Conservation (phyloP, 2,329 filamentous ascomycete genomes). For the Sarocladium brachiariae region DNA sequence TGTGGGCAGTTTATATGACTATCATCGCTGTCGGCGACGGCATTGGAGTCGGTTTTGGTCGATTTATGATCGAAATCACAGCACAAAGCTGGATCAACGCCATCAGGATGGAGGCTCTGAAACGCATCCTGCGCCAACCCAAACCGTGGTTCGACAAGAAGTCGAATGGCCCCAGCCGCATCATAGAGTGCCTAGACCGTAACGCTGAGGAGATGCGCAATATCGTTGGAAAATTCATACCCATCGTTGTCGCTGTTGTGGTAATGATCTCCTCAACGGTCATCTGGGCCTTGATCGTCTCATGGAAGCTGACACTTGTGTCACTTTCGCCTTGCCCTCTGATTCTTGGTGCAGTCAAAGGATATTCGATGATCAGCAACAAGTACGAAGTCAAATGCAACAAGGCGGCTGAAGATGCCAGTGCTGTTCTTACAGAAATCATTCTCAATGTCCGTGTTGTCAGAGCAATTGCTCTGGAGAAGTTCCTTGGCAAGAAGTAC, state of each 20-base stretch:
- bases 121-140: conserved; percentile 66
- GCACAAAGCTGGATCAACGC: conserved; percentile 72
- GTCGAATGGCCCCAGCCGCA: conserved; percentile 53
- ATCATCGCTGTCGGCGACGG: conserved; percentile 62
- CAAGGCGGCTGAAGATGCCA: conserved; percentile 51
- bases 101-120: conserved; percentile 61
- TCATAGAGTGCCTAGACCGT: conserved; percentile 69
- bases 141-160: conserved; percentile 70
- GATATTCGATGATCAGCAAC: conserved; percentile 57
- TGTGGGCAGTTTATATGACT: conserved; percentile 66
- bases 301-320: conserved; percentile 77
- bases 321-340: conserved; percentile 62
- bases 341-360: conserved; percentile 57
- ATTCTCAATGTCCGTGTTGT: conserved; percentile 76
- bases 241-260: conserved; percentile 58
- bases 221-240: conserved; percentile 70
- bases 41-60: conserved; percentile 54
- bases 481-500: conserved; percentile 62
- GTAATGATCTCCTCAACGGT: conserved; percentile 64
- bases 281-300: conserved; percentile 64
- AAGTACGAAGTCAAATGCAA: conserved; percentile 69
- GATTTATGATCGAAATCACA: conserved; percentile 64
- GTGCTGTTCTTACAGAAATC: conserved; percentile 59
- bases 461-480: conserved; percentile 65
- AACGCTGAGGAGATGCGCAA: conserved; percentile 85